Evolutionary conservation across 108 stramenopile genomes (phyloP).

Genomic region (Fragilaria crotonensis): DNA sequence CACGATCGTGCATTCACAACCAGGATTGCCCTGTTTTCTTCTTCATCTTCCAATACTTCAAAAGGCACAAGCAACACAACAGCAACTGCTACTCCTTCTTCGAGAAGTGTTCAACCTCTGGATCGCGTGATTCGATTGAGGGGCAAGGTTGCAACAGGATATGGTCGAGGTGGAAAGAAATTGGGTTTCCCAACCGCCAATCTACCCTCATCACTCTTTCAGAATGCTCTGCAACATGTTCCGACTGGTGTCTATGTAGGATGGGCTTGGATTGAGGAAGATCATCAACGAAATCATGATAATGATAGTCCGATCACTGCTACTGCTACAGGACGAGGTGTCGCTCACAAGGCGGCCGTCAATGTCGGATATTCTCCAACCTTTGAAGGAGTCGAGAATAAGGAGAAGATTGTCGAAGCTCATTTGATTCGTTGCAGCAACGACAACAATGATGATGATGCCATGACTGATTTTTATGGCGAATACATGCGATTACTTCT

Average conservation of each 20-base stretch:
- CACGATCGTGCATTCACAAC: too few relatives aligned
- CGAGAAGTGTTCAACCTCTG: too few relatives aligned
- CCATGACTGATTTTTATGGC: conserved; percentile 66
- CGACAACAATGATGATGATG: conserved; percentile 10
- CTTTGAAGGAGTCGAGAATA: conserved; percentile 82
- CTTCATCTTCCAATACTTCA: too few relatives aligned
- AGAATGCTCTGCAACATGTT: conserved; percentile 55
- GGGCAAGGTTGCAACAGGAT: conserved; percentile 71
- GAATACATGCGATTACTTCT: conserved; percentile 70
- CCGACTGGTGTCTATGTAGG: conserved; percentile 80
- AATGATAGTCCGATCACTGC: background rate
- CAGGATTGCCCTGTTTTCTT: too few relatives aligned
- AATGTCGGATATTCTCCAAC: conserved; percentile 91
- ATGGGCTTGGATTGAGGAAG: conserved; percentile 70
- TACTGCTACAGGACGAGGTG: conserved; percentile 14
- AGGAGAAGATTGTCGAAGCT: conserved; percentile 86
- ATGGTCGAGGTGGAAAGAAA: conserved; percentile 84
- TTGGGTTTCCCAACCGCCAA: conserved; percentile 90
- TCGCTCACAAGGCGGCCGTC: conserved; percentile 64
- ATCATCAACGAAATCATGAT: background rate
- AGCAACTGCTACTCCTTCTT: too few relatives aligned
- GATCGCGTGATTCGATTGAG: conserved; percentile 12
- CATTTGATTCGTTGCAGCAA: conserved; percentile 66
- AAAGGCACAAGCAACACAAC: too few relatives aligned
- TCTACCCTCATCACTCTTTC: conserved; percentile 72